These are phyloP conservation scores for Gossypium turneri DNA, from an alignment of 345 rosid species.

Conservation along the genomic window DNA sequence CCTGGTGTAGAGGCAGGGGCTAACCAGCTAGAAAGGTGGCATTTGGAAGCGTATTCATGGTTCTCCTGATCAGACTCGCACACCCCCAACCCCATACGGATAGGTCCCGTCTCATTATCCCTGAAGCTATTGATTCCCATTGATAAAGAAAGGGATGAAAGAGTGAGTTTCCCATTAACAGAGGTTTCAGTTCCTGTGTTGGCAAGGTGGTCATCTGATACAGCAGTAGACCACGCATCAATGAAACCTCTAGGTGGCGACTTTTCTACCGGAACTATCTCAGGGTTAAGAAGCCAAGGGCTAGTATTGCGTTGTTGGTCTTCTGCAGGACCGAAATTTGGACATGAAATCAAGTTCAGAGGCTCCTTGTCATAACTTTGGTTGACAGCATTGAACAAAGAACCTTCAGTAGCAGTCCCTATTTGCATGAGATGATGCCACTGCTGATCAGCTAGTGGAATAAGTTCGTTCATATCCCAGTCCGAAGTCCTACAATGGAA, in stretches of 20 bases:
- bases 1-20: slow-evolving; percentile 47
- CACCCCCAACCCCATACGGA: slow-evolving; percentile 37
- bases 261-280: slow-evolving; percentile 21
- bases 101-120: slow-evolving; percentile 36
- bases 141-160: slow-evolving; percentile 46
- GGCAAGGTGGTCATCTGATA: slow-evolving; percentile 23
- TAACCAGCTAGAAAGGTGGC: slow-evolving; percentile 36
- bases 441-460: slow-evolving; percentile 22
- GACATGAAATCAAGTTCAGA: slow-evolving; percentile 25
- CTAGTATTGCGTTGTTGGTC: slow-evolving; percentile 11
- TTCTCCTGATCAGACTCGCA: slow-evolving; percentile 24
- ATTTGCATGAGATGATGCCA: slow-evolving; percentile 27
- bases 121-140: slow-evolving; percentile 39
- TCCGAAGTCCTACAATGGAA: slow-evolving; percentile 29
- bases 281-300: slow-evolving; percentile 21
- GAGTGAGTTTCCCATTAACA: slow-evolving; percentile 33
- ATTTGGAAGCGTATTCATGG: slow-evolving; percentile 24
- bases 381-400: not conserved
- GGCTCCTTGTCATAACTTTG: slow-evolving; percentile 20
- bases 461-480: slow-evolving; percentile 33
- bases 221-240: slow-evolving; percentile 54
- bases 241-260: slow-evolving; percentile 39
- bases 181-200: slow-evolving; percentile 26
- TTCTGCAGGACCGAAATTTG: slow-evolving; percentile 17
- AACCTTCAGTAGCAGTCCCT: not conserved